These are phyloP conservation scores for Dactylorhiza incarnata DNA, from an alignment of 106 monocot genomes.

Conservation along the genomic window DNA sequence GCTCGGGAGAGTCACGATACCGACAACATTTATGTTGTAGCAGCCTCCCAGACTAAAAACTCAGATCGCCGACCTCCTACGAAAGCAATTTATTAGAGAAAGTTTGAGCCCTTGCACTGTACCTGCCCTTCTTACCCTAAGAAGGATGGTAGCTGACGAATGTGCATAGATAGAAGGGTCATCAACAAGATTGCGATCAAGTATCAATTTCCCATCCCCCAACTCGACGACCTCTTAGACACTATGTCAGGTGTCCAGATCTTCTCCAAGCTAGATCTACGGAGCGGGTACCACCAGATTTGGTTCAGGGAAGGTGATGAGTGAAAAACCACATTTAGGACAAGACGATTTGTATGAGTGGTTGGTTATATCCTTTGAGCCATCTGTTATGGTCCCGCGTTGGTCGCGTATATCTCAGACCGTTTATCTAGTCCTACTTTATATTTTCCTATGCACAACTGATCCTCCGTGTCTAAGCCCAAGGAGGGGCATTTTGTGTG, in stretches of 20 bases:
- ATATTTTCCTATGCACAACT: too few relatives aligned
- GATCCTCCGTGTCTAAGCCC: too few relatives aligned
- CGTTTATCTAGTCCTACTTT: too few relatives aligned
- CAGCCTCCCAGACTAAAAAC: too few relatives aligned
- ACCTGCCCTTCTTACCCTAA: not conserved
- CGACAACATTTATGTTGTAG: too few relatives aligned
- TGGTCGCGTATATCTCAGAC: conserved; percentile 4
- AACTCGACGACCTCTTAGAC: conserved; percentile 4
- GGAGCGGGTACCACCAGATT: conserved; percentile 4
- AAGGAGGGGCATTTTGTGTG: too few relatives aligned
- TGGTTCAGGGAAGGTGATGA: not conserved
- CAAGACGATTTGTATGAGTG: conserved; percentile 9
- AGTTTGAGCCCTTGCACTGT: not conserved
- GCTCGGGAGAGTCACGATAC: too few relatives aligned
- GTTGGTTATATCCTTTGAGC: conserved; percentile 2
- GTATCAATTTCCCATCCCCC: conserved; percentile 9
- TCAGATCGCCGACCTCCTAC: too few relatives aligned
- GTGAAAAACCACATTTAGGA: not conserved
- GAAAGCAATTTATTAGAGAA: too few relatives aligned
- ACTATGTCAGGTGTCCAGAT: not conserved
- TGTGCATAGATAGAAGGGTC: conserved; percentile 10
- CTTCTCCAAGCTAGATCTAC: not conserved
- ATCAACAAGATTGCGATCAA: conserved; percentile 13
- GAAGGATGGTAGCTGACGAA: conserved; percentile 1
- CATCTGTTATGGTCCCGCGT: conserved; percentile 5